These are phyloP conservation scores for Vitis amurensis DNA, from an alignment of 164 flowering plant species.

Conservation along the genomic window DNA sequence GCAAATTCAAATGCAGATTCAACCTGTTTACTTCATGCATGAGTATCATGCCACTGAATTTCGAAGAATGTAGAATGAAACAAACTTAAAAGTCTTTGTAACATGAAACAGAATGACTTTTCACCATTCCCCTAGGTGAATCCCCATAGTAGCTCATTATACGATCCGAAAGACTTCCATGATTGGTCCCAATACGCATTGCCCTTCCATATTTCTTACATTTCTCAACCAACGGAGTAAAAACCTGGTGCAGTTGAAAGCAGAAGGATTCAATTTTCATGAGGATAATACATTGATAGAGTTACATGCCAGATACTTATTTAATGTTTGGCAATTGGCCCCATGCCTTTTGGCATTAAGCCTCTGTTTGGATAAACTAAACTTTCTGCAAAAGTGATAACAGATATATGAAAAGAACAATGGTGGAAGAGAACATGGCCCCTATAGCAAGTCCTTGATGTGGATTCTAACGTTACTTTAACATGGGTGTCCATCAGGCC, in stretches of 20 bases:
- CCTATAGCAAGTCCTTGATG: not conserved
- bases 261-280: not conserved
- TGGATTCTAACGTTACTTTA: not conserved
- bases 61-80: not conserved
- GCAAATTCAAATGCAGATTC: slow-evolving; percentile 99
- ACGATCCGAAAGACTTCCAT: slow-evolving; percentile 98
- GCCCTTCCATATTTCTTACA: slow-evolving; percentile 98
- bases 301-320: too few species aligned
- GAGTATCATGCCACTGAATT: slow-evolving; percentile 1
- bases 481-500: not conserved
- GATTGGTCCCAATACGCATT: slow-evolving; percentile 97
- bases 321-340: too few species aligned
- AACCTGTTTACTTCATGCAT: slow-evolving; percentile 50
- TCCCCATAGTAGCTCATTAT: slow-evolving; percentile 99
- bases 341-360: too few species aligned
- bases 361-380: too few species aligned
- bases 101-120: slow-evolving; percentile 2
- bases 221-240: slow-evolving; percentile 92
- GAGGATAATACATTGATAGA: too few species aligned
- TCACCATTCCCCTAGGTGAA: slow-evolving; percentile 98
- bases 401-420: too few species aligned
- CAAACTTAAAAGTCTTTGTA: not conserved
- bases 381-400: not conserved
- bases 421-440: not conserved
- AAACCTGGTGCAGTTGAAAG: slow-evolving; percentile 48